phyloP scores from a whole-genome alignment of 352 stramenopile genomes.

The Globisporangium camurandrum region DNA sequence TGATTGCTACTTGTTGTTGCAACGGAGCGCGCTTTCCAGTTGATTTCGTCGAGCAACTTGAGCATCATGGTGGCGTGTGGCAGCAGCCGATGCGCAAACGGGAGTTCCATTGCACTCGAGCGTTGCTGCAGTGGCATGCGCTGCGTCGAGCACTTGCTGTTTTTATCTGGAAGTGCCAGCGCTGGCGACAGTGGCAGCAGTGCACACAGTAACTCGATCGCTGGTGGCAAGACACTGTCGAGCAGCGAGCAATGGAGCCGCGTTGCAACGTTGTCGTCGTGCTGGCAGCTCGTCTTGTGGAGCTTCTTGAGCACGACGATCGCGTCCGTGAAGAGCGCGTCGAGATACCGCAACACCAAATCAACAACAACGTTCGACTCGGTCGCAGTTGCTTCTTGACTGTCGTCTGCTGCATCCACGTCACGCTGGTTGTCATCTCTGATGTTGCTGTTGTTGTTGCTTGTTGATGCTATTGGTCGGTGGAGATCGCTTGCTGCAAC shows the following conservation, averaged over 20 bases:
- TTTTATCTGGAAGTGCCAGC: background rate
- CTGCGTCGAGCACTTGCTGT: too few species aligned
- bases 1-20: conserved; percentile 22
- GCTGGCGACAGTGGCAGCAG: conserved; percentile 7
- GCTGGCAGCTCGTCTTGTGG: conserved; percentile 42
- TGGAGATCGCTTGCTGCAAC: conserved; percentile 8
- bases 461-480: background rate
- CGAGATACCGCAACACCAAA: conserved; percentile 29
- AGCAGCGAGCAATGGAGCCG: conserved; percentile 46
- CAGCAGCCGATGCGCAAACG: conserved; percentile 26
- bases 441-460: too few species aligned
- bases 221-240: conserved; percentile 29
- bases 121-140: background rate
- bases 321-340: conserved; percentile 24
- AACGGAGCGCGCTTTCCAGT: conserved; percentile 35
- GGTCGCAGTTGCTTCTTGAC: too few species aligned
- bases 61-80: conserved; percentile 35
- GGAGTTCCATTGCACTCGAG: conserved; percentile 4
- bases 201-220: conserved; percentile 36
- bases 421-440: background rate
- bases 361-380: conserved; percentile 5
- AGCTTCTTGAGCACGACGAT: conserved; percentile 33
- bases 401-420: background rate
- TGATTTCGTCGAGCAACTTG: conserved; percentile 55
- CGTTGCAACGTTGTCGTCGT: conserved; percentile 43